Percentiles rank a stretch among this genome's conserved stretches.
Conservation (phyloP, 2,329 filamentous ascomycete genomes). For the Colletotrichum euphorbiae region DNA sequence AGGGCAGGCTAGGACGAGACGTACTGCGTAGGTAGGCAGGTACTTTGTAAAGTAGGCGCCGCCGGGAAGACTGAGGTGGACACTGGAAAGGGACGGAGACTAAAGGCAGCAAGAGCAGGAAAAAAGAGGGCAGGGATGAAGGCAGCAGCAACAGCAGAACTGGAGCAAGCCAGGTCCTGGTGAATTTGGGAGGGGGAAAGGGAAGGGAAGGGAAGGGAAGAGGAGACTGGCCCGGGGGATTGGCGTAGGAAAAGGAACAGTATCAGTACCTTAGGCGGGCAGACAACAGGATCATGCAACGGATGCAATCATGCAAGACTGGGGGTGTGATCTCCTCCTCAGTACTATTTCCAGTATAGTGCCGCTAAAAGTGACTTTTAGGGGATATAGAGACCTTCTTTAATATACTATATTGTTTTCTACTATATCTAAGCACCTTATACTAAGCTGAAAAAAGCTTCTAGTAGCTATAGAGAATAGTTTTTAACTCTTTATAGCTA, state of each 20-base stretch:
- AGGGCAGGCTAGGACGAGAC: background rate
- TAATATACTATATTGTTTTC: too few relatives aligned
- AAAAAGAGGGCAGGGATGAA: background rate
- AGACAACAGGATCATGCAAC: background rate
- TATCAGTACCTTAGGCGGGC: too few relatives aligned
- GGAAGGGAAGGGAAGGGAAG: constrained; percentile 9
- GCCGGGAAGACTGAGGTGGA: background rate
- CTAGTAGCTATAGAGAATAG: too few relatives aligned
- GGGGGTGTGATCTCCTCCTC: too few relatives aligned
- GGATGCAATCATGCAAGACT: background rate
- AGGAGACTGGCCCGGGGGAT: too few relatives aligned
- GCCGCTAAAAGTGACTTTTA: too few relatives aligned
- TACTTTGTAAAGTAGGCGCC: background rate
- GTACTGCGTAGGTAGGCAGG: too few relatives aligned
- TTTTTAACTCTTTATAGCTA: too few relatives aligned
- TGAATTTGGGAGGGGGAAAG: constrained; percentile 1
- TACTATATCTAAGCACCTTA: too few relatives aligned
- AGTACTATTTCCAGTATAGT: too few relatives aligned
- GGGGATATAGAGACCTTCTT: too few relatives aligned
- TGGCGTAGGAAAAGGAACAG: background rate
- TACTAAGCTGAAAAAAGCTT: too few relatives aligned
- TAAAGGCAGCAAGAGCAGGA: constrained; percentile 5
- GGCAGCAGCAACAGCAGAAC: background rate
- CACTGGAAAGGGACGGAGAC: background rate
- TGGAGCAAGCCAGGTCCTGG: background rate